These are phyloP conservation scores for Tylopilus sp. DNA, from an alignment of 768 basidiomycete genomes.

Conservation along the genomic window DNA sequence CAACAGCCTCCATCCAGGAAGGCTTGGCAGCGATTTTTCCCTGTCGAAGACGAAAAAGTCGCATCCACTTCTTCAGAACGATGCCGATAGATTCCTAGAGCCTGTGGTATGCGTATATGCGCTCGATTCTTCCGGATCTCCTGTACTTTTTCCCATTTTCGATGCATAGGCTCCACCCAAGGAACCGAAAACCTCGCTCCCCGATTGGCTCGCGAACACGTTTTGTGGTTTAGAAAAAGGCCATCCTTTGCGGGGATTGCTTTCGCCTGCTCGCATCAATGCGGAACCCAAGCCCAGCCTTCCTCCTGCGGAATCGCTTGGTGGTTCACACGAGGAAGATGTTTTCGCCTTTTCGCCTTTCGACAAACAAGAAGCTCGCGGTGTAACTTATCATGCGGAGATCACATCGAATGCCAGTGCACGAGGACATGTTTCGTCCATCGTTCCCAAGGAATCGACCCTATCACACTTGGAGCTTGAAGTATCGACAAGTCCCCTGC, in stretches of 20 bases:
- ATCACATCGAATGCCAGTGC: neutral
- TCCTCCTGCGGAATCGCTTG: conserved; percentile 2
- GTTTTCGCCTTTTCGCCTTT: conserved; percentile 31
- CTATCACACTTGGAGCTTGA: neutral
- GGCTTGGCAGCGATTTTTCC: conserved; percentile 40
- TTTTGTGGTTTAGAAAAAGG: conserved; percentile 41
- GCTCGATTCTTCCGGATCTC: conserved; percentile 11
- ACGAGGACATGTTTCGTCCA: neutral
- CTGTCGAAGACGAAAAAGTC: conserved; percentile 40
- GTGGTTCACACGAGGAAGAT: conserved; percentile 12
- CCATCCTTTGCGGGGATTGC: conserved; percentile 35
- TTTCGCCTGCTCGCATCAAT: conserved; percentile 20
- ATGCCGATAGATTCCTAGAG: conserved; percentile 3
- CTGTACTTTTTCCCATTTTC: conserved; percentile 10
- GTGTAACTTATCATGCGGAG: conserved; percentile 1
- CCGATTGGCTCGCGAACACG: conserved; percentile 54
- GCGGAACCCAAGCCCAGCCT: neutral
- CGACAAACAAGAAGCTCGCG: conserved; percentile 7
- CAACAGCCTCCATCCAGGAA: conserved; percentile 30
- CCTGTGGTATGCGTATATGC: conserved; percentile 33
- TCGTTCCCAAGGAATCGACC: neutral
- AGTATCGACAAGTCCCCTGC: neutral
- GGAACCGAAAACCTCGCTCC: conserved; percentile 35
- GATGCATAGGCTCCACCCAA: conserved; percentile 19
- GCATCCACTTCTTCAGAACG: neutral